These are phyloP conservation scores for Spergularia bocconei DNA, from an alignment of 148 eudicot genomes.

Conservation along the genomic window DNA sequence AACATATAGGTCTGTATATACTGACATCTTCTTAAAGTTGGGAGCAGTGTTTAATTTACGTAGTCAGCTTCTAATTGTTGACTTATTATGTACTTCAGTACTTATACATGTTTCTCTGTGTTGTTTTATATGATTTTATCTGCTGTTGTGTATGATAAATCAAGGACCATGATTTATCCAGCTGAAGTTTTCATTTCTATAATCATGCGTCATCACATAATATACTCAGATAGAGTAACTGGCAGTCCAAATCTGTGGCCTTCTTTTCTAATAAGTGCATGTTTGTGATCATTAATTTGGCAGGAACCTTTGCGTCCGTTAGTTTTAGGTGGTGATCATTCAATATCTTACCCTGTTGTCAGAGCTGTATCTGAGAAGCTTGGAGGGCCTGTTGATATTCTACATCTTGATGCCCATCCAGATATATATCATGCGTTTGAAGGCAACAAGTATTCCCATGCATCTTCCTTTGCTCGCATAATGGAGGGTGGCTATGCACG, in stretches of 20 bases:
- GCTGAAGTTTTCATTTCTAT: not conserved
- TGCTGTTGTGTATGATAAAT: no score
- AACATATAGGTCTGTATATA: no score
- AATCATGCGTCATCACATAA: not conserved
- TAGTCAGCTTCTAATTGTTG: no score
- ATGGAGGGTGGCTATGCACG: constrained; percentile 99
- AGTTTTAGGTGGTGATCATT: constrained; percentile 96
- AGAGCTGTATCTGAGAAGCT: constrained; percentile 97
- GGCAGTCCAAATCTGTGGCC: not conserved
- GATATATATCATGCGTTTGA: constrained; percentile 88
- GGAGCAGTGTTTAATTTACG: no score
- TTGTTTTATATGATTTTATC: no score
- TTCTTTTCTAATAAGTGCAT: not conserved
- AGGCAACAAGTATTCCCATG: constrained; percentile 92
- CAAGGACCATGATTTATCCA: not conserved
- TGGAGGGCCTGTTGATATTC: constrained; percentile 90
- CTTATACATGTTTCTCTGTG: no score
- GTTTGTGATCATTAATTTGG: constrained; percentile 13
- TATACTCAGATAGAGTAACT: not conserved
- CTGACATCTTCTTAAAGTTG: no score
- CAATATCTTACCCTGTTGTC: constrained; percentile 85
- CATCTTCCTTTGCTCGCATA: constrained; percentile 94
- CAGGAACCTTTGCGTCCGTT: constrained; percentile 89
- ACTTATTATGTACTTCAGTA: no score
- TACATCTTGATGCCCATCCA: constrained; percentile 98